Evolutionary conservation across 163 green algal species (phyloP).

Genomic region (Volvox carteri): DNA sequence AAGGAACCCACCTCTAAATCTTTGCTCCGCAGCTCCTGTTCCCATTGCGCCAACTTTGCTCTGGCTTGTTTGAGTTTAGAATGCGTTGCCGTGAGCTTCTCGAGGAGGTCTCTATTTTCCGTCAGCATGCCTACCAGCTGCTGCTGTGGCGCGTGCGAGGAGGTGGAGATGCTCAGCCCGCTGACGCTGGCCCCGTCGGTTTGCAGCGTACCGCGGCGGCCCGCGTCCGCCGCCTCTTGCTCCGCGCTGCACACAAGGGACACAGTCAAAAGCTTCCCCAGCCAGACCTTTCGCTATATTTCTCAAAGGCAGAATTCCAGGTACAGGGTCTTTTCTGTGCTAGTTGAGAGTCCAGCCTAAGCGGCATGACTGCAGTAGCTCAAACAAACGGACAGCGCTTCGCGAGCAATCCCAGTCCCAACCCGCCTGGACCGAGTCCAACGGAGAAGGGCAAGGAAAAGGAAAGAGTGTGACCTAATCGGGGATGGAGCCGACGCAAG

Average conservation of each 20-base stretch:
- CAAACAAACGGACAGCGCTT: too few relatives aligned
- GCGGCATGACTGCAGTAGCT: too few relatives aligned
- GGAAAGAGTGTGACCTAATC: too few relatives aligned
- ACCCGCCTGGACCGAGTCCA: too few relatives aligned
- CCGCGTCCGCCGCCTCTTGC: background rate
- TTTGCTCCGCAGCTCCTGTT: constrained; percentile 41
- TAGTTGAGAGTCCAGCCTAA: too few relatives aligned
- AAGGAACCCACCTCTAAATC: constrained; percentile 42
- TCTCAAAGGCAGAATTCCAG: too few relatives aligned
- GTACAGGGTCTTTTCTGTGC: too few relatives aligned
- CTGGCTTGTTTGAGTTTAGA: constrained; percentile 48
- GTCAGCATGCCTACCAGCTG: constrained; percentile 29
- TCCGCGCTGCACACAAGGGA: background rate
- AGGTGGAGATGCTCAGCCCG: constrained; percentile 22
- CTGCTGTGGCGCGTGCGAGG: background rate
- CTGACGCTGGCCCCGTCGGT: constrained; percentile 14
- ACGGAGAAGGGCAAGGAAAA: too few relatives aligned
- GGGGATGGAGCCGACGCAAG: too few relatives aligned
- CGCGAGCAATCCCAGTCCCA: too few relatives aligned
- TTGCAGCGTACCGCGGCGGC: background rate
- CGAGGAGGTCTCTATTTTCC: constrained; percentile 47
- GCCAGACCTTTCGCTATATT: too few relatives aligned
- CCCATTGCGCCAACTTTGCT: constrained; percentile 23
- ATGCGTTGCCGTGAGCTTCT: constrained; percentile 29
- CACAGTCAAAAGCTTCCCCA: too few relatives aligned